Evolutionary conservation across 1,139 yeast species (phyloP).

Genomic region (Taphrina pruni): DNA sequence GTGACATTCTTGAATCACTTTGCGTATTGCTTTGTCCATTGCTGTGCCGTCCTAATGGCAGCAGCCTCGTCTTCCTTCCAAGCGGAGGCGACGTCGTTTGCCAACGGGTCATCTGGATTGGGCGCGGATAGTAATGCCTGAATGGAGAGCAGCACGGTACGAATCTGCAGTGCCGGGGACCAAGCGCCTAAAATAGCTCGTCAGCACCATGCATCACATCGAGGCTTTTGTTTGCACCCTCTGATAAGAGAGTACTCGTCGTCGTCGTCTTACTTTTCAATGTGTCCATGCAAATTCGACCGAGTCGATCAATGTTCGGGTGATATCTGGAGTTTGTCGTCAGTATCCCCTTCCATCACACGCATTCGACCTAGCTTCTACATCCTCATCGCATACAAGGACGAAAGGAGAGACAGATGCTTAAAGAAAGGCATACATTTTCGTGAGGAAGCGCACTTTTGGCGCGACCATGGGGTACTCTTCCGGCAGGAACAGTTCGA

Average conservation of each 20-base stretch:
- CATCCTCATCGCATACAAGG: too few relatives aligned
- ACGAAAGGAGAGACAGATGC: background rate
- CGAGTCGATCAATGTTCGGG: conserved; percentile 93
- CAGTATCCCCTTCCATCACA: background rate
- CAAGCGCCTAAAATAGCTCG: conserved; percentile 60
- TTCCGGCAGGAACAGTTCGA: conserved; percentile 82
- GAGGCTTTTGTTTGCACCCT: too few relatives aligned
- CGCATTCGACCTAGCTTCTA: too few relatives aligned
- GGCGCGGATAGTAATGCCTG: conserved; percentile 96
- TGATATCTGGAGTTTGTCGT: conserved; percentile 60
- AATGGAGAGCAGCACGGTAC: conserved; percentile 88
- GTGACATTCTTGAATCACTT: background rate
- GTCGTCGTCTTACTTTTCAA: conserved; percentile 63
- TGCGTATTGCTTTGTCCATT: conserved; percentile 47
- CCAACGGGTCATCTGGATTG: conserved; percentile 97
- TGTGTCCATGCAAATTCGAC: conserved; percentile 93
- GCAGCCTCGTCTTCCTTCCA: conserved; percentile 86
- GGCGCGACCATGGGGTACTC: conserved; percentile 67
- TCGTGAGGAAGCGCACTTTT: conserved; percentile 68
- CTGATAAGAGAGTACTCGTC: too few relatives aligned
- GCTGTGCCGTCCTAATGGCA: conserved; percentile 64
- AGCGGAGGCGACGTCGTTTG: conserved; percentile 95
- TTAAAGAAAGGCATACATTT: conserved; percentile 56
- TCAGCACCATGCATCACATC: background rate
- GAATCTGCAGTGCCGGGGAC: conserved; percentile 97